These are phyloP conservation scores for Fusarium acutatum DNA, from an alignment of 2,329 filamentous ascomycete genomes.

Conservation along the genomic window DNA sequence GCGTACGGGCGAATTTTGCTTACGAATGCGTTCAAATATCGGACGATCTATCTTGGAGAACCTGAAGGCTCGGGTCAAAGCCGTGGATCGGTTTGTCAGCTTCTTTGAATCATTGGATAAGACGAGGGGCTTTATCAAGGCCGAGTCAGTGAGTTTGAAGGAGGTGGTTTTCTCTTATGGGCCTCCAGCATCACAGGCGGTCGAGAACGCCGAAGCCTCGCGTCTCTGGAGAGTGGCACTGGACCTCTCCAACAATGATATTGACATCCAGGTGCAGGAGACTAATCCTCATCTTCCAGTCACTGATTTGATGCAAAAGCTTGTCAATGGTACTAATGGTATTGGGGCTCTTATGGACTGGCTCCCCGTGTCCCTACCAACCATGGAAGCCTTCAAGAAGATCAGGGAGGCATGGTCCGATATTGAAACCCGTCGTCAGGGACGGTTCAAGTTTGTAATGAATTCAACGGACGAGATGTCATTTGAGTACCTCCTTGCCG, in stretches of 20 bases:
- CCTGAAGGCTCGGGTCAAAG: slow-evolving; percentile 68
- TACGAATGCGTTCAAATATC: slow-evolving; percentile 67
- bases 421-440: slow-evolving; percentile 53
- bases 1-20: slow-evolving; percentile 67
- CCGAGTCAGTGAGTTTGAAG: slow-evolving; percentile 67
- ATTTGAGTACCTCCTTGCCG: slow-evolving; percentile 60
- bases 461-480: slow-evolving; percentile 66
- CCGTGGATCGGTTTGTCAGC: slow-evolving; percentile 74
- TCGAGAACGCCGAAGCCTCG: background rate
- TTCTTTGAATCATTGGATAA: slow-evolving; percentile 73
- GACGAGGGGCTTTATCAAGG: slow-evolving; percentile 62
- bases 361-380: slow-evolving; percentile 68
- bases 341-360: slow-evolving; percentile 64
- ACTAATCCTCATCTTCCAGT: slow-evolving; percentile 75
- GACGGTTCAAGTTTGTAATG: slow-evolving; percentile 60
- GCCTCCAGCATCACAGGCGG: slow-evolving; percentile 31
- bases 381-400: slow-evolving; percentile 68
- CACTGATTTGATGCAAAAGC: slow-evolving; percentile 63
- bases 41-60: slow-evolving; percentile 66
- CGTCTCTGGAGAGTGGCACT: slow-evolving; percentile 63
- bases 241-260: slow-evolving; percentile 62
- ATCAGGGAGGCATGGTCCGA: slow-evolving; percentile 65
- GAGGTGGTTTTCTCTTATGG: slow-evolving; percentile 76
- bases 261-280: slow-evolving; percentile 67
- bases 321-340: slow-evolving; percentile 63